Evolutionary conservation across 2,329 filamentous ascomycete species (phyloP).

Genomic region (Tolypocladium amazonense): DNA sequence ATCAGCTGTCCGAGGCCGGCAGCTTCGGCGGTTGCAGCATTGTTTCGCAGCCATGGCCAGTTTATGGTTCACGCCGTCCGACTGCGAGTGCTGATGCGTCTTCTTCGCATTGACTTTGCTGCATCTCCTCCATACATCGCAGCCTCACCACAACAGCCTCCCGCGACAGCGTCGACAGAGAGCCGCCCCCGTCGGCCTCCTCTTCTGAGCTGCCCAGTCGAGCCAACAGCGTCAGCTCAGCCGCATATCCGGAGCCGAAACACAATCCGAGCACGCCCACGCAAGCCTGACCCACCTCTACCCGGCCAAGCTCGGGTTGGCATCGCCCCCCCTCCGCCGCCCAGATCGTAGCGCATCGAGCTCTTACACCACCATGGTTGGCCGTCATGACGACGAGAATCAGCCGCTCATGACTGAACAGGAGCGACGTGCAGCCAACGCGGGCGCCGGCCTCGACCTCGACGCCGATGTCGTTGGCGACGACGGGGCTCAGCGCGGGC

Average conservation of each 20-base stretch:
- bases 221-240: not conserved
- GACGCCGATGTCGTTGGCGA: not conserved
- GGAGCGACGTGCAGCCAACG: constrained; percentile 18
- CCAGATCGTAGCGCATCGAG: not conserved
- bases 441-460: constrained; percentile 10
- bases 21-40: not conserved
- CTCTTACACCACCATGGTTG: constrained; percentile 16
- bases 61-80: not conserved
- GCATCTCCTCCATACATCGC: not conserved
- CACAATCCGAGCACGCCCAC: not conserved
- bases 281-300: not conserved
- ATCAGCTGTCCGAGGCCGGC: not conserved
- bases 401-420: constrained; percentile 27
- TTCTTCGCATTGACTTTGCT: not conserved
- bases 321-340: not conserved
- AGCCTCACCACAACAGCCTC: not conserved
- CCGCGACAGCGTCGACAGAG: not conserved
- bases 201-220: not conserved
- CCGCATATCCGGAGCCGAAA: not conserved
- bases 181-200: not conserved
- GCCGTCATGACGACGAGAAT: constrained; percentile 20
- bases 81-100: not conserved
- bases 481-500: constrained; percentile 4
- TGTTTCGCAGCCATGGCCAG: not conserved
- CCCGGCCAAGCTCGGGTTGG: not conserved